Percentiles rank a stretch among this genome's conserved stretches.
Conservation (phyloP, 768 basidiomycete species). For the Rhodosporidiobolus odoratus region DNA sequence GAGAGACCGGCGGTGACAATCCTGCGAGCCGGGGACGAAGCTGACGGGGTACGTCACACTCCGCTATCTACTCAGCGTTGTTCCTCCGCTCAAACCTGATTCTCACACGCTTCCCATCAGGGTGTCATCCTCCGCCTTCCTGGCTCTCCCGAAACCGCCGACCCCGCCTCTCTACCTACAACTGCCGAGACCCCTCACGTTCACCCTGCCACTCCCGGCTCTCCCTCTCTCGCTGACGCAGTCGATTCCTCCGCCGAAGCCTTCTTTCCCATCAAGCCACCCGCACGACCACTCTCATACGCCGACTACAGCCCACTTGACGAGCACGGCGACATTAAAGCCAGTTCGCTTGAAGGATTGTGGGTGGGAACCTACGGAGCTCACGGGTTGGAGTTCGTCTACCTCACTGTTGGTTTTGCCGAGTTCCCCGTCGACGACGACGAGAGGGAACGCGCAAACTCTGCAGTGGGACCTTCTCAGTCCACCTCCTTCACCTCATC, state of each 20-base stretch:
- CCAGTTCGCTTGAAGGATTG: slow-evolving; percentile 21
- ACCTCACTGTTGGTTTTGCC: slow-evolving; percentile 11
- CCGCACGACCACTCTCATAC: slow-evolving; percentile 4
- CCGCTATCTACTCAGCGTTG: too few species aligned
- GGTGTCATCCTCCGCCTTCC: slow-evolving; percentile 19
- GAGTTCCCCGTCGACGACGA: neutral
- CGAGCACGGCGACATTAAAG: slow-evolving; percentile 8
- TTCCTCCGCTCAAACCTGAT: neutral
- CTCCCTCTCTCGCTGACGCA: slow-evolving; percentile 18
- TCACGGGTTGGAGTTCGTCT: slow-evolving; percentile 35
- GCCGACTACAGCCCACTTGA: neutral
- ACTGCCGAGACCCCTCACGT: neutral
- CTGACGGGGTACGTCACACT: slow-evolving; percentile 8
- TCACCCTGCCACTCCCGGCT: neutral
- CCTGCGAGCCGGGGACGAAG: slow-evolving; percentile 19
- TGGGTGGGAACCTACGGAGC: slow-evolving; percentile 37
- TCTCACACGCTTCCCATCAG: neutral
- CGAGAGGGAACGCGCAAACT: too few species aligned
- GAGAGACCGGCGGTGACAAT: slow-evolving; percentile 8
- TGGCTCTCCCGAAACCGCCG: neutral
- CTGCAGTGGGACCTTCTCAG: too few species aligned
- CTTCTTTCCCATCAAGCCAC: slow-evolving; percentile 32
- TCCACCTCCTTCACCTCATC: neutral
- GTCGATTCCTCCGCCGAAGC: slow-evolving; percentile 15
- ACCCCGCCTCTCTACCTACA: neutral